Conservation (phyloP, 768 basidiomycete species). For the Trametes meyenii region DNA sequence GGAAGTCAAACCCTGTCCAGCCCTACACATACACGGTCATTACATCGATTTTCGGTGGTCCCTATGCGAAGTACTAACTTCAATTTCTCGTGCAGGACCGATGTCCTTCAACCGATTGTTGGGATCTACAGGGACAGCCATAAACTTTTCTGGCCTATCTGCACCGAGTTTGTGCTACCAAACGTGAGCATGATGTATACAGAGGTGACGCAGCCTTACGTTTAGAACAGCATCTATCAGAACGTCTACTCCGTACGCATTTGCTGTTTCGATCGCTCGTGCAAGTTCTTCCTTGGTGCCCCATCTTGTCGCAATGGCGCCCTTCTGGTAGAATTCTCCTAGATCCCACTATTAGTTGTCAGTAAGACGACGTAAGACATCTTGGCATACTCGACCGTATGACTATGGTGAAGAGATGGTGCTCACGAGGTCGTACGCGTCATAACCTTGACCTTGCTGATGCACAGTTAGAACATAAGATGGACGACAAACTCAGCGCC, state of each 20-base stretch:
- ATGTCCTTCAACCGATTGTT: slow-evolving; percentile 64
- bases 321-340: slow-evolving; percentile 83
- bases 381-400: background rate
- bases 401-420: background rate
- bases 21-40: slow-evolving; percentile 46
- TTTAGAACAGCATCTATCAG: slow-evolving; percentile 90
- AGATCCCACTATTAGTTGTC: slow-evolving; percentile 72
- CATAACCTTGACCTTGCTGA: slow-evolving; percentile 77
- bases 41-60: background rate
- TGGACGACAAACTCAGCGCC: background rate
- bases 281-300: slow-evolving; percentile 83
- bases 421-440: slow-evolving; percentile 81
- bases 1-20: slow-evolving; percentile 87
- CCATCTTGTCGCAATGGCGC: slow-evolving; percentile 76
- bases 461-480: background rate
- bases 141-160: slow-evolving; percentile 71
- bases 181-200: background rate
- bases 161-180: slow-evolving; percentile 82
- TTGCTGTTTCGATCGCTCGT: slow-evolving; percentile 67
- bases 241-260: slow-evolving; percentile 68
- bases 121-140: slow-evolving; percentile 70
- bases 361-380: background rate
- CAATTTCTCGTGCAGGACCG: slow-evolving; percentile 64
- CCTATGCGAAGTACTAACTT: slow-evolving; percentile 45
- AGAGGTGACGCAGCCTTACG: slow-evolving; percentile 42